Evolutionary conservation across 306 rosid genomes (phyloP), one percentile per base, ranked within the genome.

Genomic region (Benincasa hispida): DNA sequence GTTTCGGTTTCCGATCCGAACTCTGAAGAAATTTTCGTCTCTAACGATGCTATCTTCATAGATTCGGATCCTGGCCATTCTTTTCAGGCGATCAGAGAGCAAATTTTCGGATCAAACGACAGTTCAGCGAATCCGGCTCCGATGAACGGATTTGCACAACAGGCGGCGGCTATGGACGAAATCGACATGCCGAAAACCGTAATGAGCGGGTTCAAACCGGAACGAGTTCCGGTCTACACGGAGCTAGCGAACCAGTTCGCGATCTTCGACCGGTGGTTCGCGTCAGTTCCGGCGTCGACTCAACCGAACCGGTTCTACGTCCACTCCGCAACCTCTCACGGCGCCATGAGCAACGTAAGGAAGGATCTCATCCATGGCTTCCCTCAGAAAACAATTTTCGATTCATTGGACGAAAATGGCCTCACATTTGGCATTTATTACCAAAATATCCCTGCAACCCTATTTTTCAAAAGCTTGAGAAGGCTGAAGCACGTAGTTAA

Each of bases 261-360:
- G 0, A 85, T 93, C 1, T 88, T 93, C 69, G 96, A 93, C 74
- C 82, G 87, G 78, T 93, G 97, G 98, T 91, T 93, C 80, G 96
- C 96, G 2, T 93, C 97, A 2, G 94, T 93, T 1, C 97, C 97
- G 0, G 90, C 92, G n/a, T 88, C 96, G 48, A 93, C 98, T 78
- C 97, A 93, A 59, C 97, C 97, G 54, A 93, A 93, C 83, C 91
- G 98, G 45, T 90, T 91, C 80, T 93, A 88, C 85, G 88, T 93
- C 66, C 97, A 93, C 85, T 93, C 97, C 8, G 96, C 98, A 2
- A 93, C 98, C 15, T 93, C 98, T 4, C 96, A 91, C 84, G 97
- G 98, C 41, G 96, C 97, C 6, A 86, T 81, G 86, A 91, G 97
- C 82, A 91, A 93, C 80, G 91, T 93, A 39, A 81, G 89, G 3